These are phyloP conservation scores for Diospyros lotus DNA, from an alignment of 148 eudicot genomes.

Conservation along the genomic window DNA sequence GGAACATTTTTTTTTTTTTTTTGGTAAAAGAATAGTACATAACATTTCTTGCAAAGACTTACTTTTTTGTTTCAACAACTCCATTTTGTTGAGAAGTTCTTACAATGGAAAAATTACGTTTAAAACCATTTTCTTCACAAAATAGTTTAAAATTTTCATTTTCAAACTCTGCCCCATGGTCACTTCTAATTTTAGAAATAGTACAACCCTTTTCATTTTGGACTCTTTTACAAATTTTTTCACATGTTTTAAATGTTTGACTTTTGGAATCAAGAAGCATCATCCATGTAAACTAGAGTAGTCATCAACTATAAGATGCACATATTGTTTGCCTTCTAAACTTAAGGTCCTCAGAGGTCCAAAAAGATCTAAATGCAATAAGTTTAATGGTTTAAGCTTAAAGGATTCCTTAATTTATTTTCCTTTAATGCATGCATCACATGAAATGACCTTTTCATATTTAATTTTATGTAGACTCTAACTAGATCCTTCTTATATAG, in stretches of 20 bases:
- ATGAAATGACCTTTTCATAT: neutral
- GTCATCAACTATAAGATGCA: neutral
- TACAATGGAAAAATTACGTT: neutral
- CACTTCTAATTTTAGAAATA: neutral
- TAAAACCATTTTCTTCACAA: neutral
- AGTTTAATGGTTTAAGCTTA: neutral
- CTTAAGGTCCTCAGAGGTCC: neutral
- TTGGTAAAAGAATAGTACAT: neutral
- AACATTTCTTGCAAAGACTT: neutral
- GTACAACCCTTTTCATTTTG: neutral
- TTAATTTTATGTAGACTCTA: neutral
- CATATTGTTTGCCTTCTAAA: neutral
- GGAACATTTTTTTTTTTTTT: neutral
- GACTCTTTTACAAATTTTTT: neutral
- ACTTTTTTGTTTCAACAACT: neutral
- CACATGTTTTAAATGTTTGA: neutral
- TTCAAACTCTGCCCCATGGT: neutral
- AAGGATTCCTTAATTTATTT: neutral
- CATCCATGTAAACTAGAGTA: neutral
- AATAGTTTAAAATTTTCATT: neutral
- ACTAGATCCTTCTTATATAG: neutral
- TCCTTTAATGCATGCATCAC: neutral
- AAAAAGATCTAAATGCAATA: neutral
- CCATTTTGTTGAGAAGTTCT: neutral
- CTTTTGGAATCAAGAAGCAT: neutral